Evolutionary conservation across 371 early-diverging fungal species (phyloP), one percentile per base, ranked within the genome.

Genomic region (Mucor sp.): DNA sequence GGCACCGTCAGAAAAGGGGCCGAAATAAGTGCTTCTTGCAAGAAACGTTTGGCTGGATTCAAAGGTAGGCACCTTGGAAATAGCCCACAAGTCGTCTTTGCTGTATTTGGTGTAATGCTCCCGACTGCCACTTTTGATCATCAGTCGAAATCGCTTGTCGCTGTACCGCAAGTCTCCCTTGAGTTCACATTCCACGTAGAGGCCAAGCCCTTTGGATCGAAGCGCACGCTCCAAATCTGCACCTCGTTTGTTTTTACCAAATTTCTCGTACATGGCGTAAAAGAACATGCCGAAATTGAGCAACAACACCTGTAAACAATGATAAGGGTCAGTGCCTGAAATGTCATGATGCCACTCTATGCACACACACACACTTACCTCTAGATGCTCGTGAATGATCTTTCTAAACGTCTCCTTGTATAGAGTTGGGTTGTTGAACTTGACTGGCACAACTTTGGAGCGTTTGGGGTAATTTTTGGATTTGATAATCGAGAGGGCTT

Each of bases 31-130:
- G 50, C 88, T 86, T 39, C 79, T 69, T 1, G 80, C 85, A 15
- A 91, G 70, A 74, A 90, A 88, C 1, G 86, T 82, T 4, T 72
- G 67, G 23, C 70, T 70, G 11, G 88, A 57, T 17, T 85, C 84
- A 67, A 90, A 90, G 2, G 53, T 64, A 11, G 75, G 63, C 0
- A 69, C 63, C 4, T 69, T 69, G 0, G 93, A 87, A 3, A 91
- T 64, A 3, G 88, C 85, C 93, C 93, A 92, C 1, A 92, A 68
- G 66, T 90, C 91, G 47, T 90, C 93, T 68, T 79, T 81, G 48
- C 65, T 74, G 60, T 84, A 84, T 56, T 83, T 85, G 8, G 82
- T 81, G 67, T 85, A 80, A 39, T 84, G 79, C 57, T 88, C 87
- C 50, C 79, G 74, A n/a, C 55, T 67, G 4, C 47, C 21, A 56